Base-by-base conservation (phyloP, 2,329 filamentous ascomycete species). In the Coniochaeta ligniaria region DNA sequence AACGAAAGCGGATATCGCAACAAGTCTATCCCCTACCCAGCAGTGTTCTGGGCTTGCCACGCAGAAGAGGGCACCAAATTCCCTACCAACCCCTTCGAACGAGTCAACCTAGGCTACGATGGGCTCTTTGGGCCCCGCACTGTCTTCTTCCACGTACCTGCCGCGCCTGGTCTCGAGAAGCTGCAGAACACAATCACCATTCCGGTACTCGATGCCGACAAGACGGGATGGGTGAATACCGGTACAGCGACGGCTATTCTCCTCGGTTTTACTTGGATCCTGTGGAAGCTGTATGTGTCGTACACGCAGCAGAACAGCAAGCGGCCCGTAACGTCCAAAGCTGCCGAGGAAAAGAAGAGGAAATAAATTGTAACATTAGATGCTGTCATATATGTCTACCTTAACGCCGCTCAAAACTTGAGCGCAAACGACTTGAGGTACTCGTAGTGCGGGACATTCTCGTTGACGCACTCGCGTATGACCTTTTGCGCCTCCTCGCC, bases 11-110 rank as follows among this genome's bases (percentile, higher is more conserved):
- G 87, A 2, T 78, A 84, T 64, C 72, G 75, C 2, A 66, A 78
- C 5, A 73, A 87, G 1, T 76, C 85, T n/a, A 72, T 95, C 0
- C 90, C 94, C 0, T 93, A 89, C 77, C 94, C 94, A 0, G 83
- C 85, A 0, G 83, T 97, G 0, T 97, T 97, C 77, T 97, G 93
- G 93, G 92, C 92, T 0, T 98, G 94, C 70, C 80, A 83, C 8
- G 83, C 87, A 0, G 82, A 84, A 11, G 81, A 85, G 58, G 85
- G 83, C 0, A 81, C 80, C 0, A 88, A 90, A 67, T 90, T 94
- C 74, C 74, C 83, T 0, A 83, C 81, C 6, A 96, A 90, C 68
- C 94, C 94, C 0, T 98, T 98, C 73, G 93, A 97, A 72, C 80
- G 91, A 6, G 77, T 81, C n/a, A 85, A 91, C 69, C 68, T 97